These are phyloP conservation scores for Carnegiea gigantea DNA, from an alignment of 179 eudicot genomes.

Conservation along the genomic window DNA sequence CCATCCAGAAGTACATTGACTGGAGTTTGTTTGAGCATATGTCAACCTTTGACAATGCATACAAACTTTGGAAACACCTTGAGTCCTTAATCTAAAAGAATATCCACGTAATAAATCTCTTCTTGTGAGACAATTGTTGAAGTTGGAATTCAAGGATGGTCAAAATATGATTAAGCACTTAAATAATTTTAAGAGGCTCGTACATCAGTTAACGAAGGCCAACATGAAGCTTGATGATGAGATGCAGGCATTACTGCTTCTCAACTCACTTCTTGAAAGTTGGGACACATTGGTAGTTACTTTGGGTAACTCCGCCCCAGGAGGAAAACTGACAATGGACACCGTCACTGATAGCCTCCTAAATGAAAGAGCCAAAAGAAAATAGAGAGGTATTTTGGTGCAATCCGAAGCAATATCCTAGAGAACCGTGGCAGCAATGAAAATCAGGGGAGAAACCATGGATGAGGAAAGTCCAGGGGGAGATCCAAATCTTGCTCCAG, in stretches of 20 bases:
- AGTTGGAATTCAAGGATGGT: not conserved
- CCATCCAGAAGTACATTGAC: not conserved
- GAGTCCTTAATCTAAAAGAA: not conserved
- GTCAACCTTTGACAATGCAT: not conserved
- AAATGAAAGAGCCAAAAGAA: no score
- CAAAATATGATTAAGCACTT: not conserved
- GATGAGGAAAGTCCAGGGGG: not conserved
- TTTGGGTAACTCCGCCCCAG: not conserved
- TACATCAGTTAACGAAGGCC: not conserved
- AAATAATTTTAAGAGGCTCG: not conserved
- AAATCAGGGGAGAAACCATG: no score
- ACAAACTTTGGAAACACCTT: not conserved
- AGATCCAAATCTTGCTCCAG: not conserved
- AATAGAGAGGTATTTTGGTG: no score
- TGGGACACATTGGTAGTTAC: not conserved
- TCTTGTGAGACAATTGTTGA: not conserved
- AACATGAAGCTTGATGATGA: not conserved
- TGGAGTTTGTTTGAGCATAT: not conserved
- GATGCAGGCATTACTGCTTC: not conserved
- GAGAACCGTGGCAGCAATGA: no score
- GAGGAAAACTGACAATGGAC: not conserved
- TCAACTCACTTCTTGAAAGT: not conserved
- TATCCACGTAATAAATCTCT: not conserved
- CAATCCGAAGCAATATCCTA: no score
- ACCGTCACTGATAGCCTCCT: not conserved